Evolutionary conservation across 2,329 filamentous ascomycete species (phyloP).

Genomic region (Laburnicola sp.): DNA sequence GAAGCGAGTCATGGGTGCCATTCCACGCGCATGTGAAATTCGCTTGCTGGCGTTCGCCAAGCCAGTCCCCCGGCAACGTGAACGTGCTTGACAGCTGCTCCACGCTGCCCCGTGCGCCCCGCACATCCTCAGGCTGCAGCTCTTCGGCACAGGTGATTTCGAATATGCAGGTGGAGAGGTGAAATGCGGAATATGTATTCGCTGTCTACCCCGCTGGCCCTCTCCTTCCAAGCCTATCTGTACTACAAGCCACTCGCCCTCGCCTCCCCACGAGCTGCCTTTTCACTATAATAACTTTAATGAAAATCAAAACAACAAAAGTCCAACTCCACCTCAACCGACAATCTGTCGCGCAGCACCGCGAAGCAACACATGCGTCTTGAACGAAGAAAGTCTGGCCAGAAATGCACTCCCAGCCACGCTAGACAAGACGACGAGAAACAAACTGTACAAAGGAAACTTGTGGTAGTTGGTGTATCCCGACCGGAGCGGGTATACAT

Average conservation of each 20-base stretch:
- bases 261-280: constrained; percentile 9
- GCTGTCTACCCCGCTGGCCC: not conserved
- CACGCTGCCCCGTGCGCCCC: too few relatives aligned
- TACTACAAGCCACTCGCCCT: not conserved
- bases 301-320: not conserved
- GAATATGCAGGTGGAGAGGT: not conserved
- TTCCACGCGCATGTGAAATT: constrained; percentile 12
- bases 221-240: not conserved
- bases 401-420: constrained; percentile 31
- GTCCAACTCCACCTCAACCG: not conserved
- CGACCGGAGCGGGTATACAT: constrained; percentile 15
- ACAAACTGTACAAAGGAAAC: constrained; percentile 37
- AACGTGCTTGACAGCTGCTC: constrained; percentile 3
- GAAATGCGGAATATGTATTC: constrained; percentile 1
- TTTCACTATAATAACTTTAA: not conserved
- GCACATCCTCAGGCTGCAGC: not conserved
- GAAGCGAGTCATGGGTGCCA: constrained; percentile 6
- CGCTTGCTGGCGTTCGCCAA: constrained; percentile 12
- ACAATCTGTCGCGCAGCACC: not conserved
- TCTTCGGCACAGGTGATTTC: not conserved
- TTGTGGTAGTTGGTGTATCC: constrained; percentile 22
- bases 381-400: not conserved
- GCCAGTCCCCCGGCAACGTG: not conserved
- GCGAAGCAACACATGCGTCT: too few relatives aligned
- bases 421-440: constrained; percentile 26